phyloP scores from a whole-genome alignment of 2,329 filamentous ascomycete species.

The Talaromyces sp. region DNA sequence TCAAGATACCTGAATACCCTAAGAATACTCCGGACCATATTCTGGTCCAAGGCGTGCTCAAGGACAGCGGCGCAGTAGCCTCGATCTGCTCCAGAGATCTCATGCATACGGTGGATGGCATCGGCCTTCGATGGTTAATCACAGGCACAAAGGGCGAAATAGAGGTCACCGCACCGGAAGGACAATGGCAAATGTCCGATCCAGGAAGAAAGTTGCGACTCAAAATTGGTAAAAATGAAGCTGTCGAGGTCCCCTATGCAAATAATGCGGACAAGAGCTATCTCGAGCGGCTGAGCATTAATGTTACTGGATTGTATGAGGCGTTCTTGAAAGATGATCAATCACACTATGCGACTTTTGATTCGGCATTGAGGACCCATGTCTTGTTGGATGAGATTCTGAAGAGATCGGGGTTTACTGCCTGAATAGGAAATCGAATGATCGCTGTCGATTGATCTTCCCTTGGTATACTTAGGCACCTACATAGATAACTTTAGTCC shows the following conservation, averaged over 20 bases:
- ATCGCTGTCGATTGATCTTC: neutral
- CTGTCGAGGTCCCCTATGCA: neutral
- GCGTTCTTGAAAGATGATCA: slow-evolving; percentile 7
- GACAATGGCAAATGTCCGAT: slow-evolving; percentile 8
- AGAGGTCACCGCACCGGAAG: slow-evolving; percentile 3
- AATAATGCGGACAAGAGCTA: neutral
- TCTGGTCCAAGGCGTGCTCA: slow-evolving; percentile 3
- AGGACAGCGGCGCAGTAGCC: slow-evolving; percentile 10
- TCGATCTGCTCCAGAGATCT: slow-evolving; percentile 3
- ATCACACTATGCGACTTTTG: slow-evolving; percentile 8
- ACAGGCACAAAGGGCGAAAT: slow-evolving; percentile 13
- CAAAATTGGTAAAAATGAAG: neutral
- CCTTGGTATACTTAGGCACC: no score
- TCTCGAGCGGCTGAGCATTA: slow-evolving; percentile 1
- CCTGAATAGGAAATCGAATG: neutral
- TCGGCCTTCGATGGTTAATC: slow-evolving; percentile 10
- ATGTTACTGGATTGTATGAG: slow-evolving; percentile 7
- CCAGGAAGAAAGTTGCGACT: slow-evolving; percentile 2
- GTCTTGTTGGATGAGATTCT: slow-evolving; percentile 2
- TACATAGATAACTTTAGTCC: neutral
- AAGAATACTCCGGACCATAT: slow-evolving; percentile 12
- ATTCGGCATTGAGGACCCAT: slow-evolving; percentile 6
- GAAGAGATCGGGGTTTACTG: neutral
- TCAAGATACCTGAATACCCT: neutral
- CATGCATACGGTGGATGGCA: slow-evolving; percentile 1